These are phyloP conservation scores for Candida koratica DNA, from an alignment of 805 yeast genomes.

Conservation along the genomic window DNA sequence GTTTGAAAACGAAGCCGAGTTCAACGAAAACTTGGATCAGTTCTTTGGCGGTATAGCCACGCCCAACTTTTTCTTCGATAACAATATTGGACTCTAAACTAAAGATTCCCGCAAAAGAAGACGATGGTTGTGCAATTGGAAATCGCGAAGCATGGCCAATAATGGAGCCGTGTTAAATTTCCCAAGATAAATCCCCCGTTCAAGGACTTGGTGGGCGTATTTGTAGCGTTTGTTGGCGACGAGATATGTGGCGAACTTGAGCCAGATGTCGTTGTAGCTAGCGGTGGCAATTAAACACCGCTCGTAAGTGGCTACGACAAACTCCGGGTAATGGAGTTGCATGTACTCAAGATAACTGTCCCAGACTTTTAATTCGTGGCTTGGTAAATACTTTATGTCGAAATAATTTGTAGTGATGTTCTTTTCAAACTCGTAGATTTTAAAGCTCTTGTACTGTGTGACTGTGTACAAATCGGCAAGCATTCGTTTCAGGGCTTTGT, in stretches of 20 bases:
- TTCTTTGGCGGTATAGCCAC: conserved; percentile 23
- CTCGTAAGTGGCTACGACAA: conserved; percentile 38
- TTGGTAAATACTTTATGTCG: conserved; percentile 28
- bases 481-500: conserved; percentile 40
- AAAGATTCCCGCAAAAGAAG: background rate
- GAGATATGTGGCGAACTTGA: conserved; percentile 45
- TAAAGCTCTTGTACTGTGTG: conserved; percentile 50
- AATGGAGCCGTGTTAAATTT: conserved; percentile 3
- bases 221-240: conserved; percentile 13
- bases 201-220: conserved; percentile 2
- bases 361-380: conserved; percentile 56
- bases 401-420: conserved; percentile 34
- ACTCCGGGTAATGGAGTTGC: conserved; percentile 36
- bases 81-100: conserved; percentile 21
- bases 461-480: conserved; percentile 53
- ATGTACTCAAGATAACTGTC: conserved; percentile 52
- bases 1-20: conserved; percentile 11
- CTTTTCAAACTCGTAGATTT: conserved; percentile 48
- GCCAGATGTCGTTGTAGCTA: conserved; percentile 46
- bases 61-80: conserved; percentile 40
- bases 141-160: background rate
- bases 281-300: conserved; percentile 47
- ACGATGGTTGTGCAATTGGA: background rate
- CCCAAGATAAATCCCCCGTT: background rate
- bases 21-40: conserved; percentile 15